Base-by-base conservation (phyloP, 1,139 yeast species). In the Kluyveromyces marxianus region DNA sequence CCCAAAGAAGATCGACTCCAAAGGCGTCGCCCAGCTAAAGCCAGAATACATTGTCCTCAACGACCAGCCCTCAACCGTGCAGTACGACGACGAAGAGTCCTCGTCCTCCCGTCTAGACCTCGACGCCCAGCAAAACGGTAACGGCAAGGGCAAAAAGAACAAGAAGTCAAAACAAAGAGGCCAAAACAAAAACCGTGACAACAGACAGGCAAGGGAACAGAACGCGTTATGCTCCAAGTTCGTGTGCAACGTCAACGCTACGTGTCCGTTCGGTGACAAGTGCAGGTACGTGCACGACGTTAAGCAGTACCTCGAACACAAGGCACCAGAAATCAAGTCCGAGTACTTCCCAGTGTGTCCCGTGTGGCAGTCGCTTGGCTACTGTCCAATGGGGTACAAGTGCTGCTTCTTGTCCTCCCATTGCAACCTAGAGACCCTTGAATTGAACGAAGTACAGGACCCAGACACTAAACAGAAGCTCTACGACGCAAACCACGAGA, bases 321-420 rank as follows among this genome's bases (percentile, higher is more conserved):
- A 92, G 66, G 83, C 81, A 0, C 72, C 67, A 0, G 97, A 92
- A 62, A 68, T 88, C 30, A 78, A 74, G 33, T 48, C 54, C 10
- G 50, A 47, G n/a, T 46, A 44, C 32, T 62, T 58, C 47, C 36
- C 14, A 87, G 94, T 59, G 1, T 92, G 99, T 67, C 97, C 98
- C 0, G 96, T 88, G 2, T 89, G 68, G 60, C 72, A 71, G 39
- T 84, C 86, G 2, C 71, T 88, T 44, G 98, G 98, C 0, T 82
- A 79, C 59, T 92, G 99, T 70, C 96, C 96, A 2, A 76, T 85
- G 51, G 98, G 98, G 0, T 69, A 86, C 58, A 89, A 86, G 63
- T 92, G 99, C 68, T 77, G 97, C 58, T 94, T 96, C 89, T 72
- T 92, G 49, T 70, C 76, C 4, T 76, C 88, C n/a, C 97, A 92